A percentile compares a stretch with the other conserved stretches of the same genome.
Evolutionary conservation across 1,284 basidiomycete species (phyloP).

Genomic region (Naganishia sp.): DNA sequence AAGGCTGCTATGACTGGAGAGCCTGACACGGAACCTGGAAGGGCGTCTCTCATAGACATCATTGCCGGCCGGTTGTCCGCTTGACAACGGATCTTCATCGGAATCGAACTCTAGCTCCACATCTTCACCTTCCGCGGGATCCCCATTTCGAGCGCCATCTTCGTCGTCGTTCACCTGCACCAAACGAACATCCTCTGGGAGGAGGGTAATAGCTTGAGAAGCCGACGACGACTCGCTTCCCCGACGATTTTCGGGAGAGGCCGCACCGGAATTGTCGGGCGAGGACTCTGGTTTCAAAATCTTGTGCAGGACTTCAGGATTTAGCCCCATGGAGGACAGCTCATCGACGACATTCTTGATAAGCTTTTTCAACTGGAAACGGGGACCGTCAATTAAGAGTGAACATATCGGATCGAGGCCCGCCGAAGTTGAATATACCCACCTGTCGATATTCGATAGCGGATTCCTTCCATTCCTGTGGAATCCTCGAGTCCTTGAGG

Average conservation of each 20-base stretch:
- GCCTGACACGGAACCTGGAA: constrained; percentile 23
- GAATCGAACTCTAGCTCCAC: constrained; percentile 24
- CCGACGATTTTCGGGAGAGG: background rate
- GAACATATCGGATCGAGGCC: background rate
- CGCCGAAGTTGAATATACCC: constrained; percentile 32
- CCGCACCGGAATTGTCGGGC: constrained; percentile 9
- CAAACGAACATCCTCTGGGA: constrained; percentile 4
- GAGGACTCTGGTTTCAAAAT: constrained; percentile 51
- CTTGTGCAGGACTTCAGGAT: constrained; percentile 61
- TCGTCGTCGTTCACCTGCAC: constrained; percentile 5
- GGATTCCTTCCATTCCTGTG: constrained; percentile 56
- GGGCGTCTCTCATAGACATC: constrained; percentile 13
- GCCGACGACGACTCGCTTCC: background rate
- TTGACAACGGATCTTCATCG: constrained; percentile 10
- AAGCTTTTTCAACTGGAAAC: constrained; percentile 80
- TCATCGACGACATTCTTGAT: constrained; percentile 84
- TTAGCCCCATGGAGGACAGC: constrained; percentile 74
- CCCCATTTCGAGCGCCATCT: background rate
- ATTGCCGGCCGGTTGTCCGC: background rate
- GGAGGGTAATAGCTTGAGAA: constrained; percentile 32
- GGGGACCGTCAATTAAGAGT: constrained; percentile 12
- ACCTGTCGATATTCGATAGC: constrained; percentile 87
- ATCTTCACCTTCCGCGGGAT: constrained; percentile 23
- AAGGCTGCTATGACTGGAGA: constrained; percentile 15
- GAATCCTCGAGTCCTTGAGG: constrained; percentile 51